phyloP scores from a whole-genome alignment of 176 grass and related monocot genomes.

The Alloteropsis semialata region DNA sequence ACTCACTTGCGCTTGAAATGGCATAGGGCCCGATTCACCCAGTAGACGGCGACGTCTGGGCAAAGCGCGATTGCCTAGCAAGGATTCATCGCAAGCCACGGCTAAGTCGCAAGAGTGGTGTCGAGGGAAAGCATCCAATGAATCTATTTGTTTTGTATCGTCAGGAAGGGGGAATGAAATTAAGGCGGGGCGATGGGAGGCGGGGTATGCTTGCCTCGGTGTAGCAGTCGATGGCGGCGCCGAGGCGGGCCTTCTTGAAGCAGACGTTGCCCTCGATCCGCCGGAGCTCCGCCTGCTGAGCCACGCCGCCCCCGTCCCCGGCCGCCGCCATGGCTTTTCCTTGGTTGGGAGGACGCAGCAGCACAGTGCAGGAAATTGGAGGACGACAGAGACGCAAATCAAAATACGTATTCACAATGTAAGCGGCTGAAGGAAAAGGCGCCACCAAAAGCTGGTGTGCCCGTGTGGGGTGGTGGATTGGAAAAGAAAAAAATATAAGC shows the following conservation, averaged over 20 bases:
- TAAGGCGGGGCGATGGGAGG: background rate
- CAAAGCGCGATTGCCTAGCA: constrained; percentile 80
- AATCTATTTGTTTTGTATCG: background rate
- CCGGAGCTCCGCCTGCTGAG: constrained; percentile 75
- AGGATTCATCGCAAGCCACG: background rate
- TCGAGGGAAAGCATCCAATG: no score
- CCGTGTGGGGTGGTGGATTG: no score
- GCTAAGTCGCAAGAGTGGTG: no score
- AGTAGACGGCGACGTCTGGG: constrained; percentile 73
- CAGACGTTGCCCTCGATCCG: constrained; percentile 70
- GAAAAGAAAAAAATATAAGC: no score
- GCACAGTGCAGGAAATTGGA: background rate
- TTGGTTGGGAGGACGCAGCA: background rate
- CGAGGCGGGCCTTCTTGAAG: constrained; percentile 76
- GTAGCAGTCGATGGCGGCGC: constrained; percentile 90
- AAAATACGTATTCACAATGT: background rate
- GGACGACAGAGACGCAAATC: background rate
- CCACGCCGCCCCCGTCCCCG: constrained; percentile 37
- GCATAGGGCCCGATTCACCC: constrained; percentile 78
- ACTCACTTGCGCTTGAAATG: constrained; percentile 64
- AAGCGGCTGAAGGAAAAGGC: background rate
- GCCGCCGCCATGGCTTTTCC: constrained; percentile 21
- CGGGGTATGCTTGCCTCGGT: constrained; percentile 58
- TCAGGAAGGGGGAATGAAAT: background rate
- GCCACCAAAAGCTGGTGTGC: background rate